phyloP scores from a whole-genome alignment of 2,329 filamentous ascomycete species.

The Aspergillus glaucus region DNA sequence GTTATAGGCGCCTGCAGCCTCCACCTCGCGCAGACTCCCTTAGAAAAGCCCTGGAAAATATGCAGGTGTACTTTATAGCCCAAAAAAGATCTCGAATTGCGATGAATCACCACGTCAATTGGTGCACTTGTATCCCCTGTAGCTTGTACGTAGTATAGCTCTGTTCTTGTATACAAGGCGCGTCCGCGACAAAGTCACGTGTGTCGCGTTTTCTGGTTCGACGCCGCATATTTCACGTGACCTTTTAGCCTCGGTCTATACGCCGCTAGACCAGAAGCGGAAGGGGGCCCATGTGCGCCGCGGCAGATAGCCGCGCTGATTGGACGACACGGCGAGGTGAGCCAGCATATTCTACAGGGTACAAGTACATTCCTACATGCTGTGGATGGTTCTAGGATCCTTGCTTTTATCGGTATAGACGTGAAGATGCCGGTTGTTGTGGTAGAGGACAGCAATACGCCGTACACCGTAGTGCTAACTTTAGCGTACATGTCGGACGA shows the following conservation, averaged over 20 bases:
- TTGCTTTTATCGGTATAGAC: too few relatives aligned
- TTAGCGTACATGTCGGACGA: too few relatives aligned
- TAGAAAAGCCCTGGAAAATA: slow-evolving; percentile 8
- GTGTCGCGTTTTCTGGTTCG: slow-evolving; percentile 15
- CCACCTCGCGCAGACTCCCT: slow-evolving; percentile 14
- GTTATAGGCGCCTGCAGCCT: slow-evolving; percentile 33
- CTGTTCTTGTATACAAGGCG: slow-evolving; percentile 5
- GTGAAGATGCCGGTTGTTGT: too few relatives aligned
- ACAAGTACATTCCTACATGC: too few relatives aligned
- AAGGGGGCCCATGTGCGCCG: background rate
- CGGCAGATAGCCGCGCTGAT: background rate
- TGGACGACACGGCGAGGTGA: background rate
- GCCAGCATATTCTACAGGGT: too few relatives aligned
- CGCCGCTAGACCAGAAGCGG: slow-evolving; percentile 5
- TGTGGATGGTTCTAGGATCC: too few relatives aligned
- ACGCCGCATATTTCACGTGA: slow-evolving; percentile 16
- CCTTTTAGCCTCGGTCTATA: slow-evolving; percentile 1
- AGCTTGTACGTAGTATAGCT: background rate
- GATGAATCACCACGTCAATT: background rate
- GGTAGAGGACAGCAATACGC: too few relatives aligned
- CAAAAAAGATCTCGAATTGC: background rate
- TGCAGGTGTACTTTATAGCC: slow-evolving; percentile 9
- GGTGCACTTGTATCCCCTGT: background rate
- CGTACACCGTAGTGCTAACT: too few relatives aligned
- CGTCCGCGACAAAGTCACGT: slow-evolving; percentile 16